A percentile compares a stretch with the other conserved stretches of the same genome.
phyloP scores from a whole-genome alignment of 371 early-diverging fungal genomes.

The Lichtheimia ornata region DNA sequence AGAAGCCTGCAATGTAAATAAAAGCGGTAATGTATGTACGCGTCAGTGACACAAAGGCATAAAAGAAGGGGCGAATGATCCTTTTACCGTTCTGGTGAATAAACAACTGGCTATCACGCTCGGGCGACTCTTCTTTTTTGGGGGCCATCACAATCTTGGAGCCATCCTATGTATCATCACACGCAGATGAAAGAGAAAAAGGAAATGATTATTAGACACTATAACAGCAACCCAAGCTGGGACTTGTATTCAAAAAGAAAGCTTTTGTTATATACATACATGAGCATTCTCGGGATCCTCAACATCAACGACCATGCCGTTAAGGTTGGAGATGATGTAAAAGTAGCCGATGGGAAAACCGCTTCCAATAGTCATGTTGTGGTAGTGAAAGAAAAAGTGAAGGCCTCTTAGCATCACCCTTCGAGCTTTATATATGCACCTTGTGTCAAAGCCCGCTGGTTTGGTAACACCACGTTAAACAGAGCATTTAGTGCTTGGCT shows the following conservation, averaged over 20 bases:
- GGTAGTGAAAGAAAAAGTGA: conserved; percentile 8
- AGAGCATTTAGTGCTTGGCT: no score
- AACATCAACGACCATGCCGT: conserved; percentile 25
- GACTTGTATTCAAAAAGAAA: not conserved
- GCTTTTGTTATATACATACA: conserved; percentile 13
- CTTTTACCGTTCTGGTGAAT: conserved; percentile 29
- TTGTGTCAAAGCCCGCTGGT: conserved; percentile 4
- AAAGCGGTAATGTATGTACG: no score
- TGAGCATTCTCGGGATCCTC: conserved; percentile 19
- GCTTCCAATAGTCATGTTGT: conserved; percentile 30
- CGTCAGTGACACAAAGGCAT: no score
- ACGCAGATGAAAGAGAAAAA: not conserved
- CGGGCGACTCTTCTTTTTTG: conserved; percentile 15
- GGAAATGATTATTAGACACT: no score
- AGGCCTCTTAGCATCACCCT: not conserved
- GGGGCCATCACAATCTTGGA: conserved; percentile 13
- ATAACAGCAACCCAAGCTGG: no score
- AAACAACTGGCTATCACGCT: conserved; percentile 20
- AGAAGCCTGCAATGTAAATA: conserved; percentile 25
- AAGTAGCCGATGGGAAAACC: conserved; percentile 32
- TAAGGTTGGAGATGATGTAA: conserved; percentile 24
- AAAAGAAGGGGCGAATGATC: no score
- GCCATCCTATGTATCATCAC: conserved; percentile 12
- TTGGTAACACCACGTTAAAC: not conserved
- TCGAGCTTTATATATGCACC: not conserved